Conservation (phyloP, 2,329 filamentous ascomycete species). For the Hypoxylon sp. region DNA sequence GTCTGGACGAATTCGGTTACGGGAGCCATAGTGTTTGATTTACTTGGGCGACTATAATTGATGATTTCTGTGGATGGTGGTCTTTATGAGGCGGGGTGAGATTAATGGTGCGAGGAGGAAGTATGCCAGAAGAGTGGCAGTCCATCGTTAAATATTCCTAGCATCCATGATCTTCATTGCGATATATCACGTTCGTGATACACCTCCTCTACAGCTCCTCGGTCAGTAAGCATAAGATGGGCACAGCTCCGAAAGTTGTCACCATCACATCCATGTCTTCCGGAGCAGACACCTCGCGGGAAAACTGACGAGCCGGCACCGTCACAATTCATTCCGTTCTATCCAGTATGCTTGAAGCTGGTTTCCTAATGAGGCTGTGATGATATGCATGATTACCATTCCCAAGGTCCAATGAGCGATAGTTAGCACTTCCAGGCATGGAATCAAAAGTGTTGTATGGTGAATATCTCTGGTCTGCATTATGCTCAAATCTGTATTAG, state of each 20-base stretch:
- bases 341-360: neutral
- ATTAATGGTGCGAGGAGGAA: constrained; percentile 2
- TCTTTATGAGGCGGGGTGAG: neutral
- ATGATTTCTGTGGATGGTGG: neutral
- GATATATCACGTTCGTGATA: neutral
- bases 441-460: constrained; percentile 9
- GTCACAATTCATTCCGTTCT: neutral
- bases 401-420: neutral
- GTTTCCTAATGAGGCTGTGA: constrained; percentile 19
- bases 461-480: neutral
- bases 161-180: neutral
- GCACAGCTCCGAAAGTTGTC: constrained; percentile 10
- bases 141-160: constrained; percentile 23
- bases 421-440: neutral
- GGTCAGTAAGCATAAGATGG: neutral
- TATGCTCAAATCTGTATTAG: constrained; percentile 10
- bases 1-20: constrained; percentile 45
- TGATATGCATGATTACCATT: constrained; percentile 18
- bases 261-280: neutral
- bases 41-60: neutral
- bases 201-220: neutral
- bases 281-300: constrained; percentile 12
- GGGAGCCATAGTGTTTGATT: constrained; percentile 44
- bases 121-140: neutral
- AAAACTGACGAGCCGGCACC: constrained; percentile 12